Base-by-base conservation (phyloP, 768 basidiomycete species). In the Nevesoporus exiguus region DNA sequence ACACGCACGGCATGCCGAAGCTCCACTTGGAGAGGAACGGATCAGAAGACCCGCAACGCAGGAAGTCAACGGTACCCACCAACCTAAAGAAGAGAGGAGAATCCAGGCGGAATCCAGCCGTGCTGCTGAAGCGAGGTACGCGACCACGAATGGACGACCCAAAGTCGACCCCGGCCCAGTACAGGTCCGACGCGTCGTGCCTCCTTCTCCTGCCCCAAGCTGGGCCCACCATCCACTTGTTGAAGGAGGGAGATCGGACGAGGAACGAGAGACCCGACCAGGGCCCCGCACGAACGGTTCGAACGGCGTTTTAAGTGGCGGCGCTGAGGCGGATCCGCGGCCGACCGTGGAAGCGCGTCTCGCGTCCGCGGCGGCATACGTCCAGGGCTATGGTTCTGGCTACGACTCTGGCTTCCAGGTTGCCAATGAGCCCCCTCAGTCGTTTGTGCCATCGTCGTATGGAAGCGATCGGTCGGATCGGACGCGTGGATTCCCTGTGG, bases 301-400 rank as follows among this genome's bases (percentile, higher is more conserved):
- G 0, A 64, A 56, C 29, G 31, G 55, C 25, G 52, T 47, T 27
- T 17, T 40, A 41, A 11, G 19, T 9, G 21, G 45, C 10, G 21
- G 45, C 19, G 36, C 54, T n/a, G 51, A 49, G 8, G 43, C 21
- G 39, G 47, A 52, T 21, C 29, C 44, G 17, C 59, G 50, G 24
- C 49, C 21, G 2, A 53, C 17, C 15, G 49, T 57, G 44, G 58
- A 29, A 2, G 25, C 59, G 42, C 69, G 57, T 49, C 65, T 60
- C 51, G 70, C 72, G 2, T 75, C 73, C 11, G 69, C 74, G 1
- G 63, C 64, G 13, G 74, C 74, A 4, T 75, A 75, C 49, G 25
- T 69, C 22, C 62, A 62, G 29, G 74, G 74, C 15, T 75, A 68
- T 33, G 71, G 68, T 17, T 60, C 56, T 10, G 74, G 74, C n/a